Base-by-base conservation (phyloP, 73 alveolate species). In the Paramecium bursaria region DNA sequence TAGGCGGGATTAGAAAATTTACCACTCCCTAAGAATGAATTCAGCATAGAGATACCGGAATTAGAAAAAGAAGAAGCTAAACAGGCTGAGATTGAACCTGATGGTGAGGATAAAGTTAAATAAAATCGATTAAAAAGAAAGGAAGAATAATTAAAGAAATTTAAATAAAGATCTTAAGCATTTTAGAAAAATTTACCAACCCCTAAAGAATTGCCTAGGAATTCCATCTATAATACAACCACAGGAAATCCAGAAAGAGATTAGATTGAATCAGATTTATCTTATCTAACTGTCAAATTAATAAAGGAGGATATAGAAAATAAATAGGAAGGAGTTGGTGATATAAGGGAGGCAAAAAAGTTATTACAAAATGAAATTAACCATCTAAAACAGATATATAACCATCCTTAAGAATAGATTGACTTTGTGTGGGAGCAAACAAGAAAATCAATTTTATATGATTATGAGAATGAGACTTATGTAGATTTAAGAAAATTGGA, bases 1-100 rank as follows among this genome's bases (percentile, higher is more conserved):
- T 25, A 54, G 25, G 25, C 31, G 51, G 74, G 50, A 15, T 79
- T 79, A 23, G 27, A 50, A 42, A 48, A 49, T 48, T 39, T 79
- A 11, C 89, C 89, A 1, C 51, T 53, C 42, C 89, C 89, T 13
- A 53, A 79, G 30, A 53, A 79, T 79, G 89, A 79, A 55, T 79
- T 53, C n/a, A 35, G 46, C 26, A 79, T 79, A 35, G 89, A 79
- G 29, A 44, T 79, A 1, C 89, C 89, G 19, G 44, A 79, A 3
- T 19, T 79, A 2, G 89, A 79, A 2, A 73, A 79, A 22, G 89
- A 79, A 23, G 89, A 79, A 55, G 17, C 29, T 26, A 48, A 79
- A 27, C 73, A 79, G 54, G 54, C 22, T 42, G 82, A 67, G 21
- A 25, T 67, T 39, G 82, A 67, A 39, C 33, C 44, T 53, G 82